phyloP scores from a whole-genome alignment of 2,329 filamentous ascomycete genomes.

The Paramyrothecium roridum region DNA sequence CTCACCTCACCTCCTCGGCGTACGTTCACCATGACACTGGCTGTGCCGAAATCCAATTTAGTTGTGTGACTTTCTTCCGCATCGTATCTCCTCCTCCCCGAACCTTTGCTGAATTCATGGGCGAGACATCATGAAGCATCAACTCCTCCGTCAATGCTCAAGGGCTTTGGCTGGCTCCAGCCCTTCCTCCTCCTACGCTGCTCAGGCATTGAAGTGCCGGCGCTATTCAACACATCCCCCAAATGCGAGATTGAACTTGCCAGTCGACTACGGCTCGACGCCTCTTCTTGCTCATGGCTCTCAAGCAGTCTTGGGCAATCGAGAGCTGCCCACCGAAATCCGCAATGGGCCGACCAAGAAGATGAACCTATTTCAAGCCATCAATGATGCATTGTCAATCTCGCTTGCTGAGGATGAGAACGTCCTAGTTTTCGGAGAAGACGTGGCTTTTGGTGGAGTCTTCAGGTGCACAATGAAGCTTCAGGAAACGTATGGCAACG shows the following conservation, averaged over 20 bases:
- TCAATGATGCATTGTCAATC: constrained; percentile 84
- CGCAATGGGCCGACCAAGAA: constrained; percentile 72
- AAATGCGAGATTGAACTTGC: constrained; percentile 72
- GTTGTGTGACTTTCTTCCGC: constrained; percentile 4
- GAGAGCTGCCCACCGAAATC: constrained; percentile 66
- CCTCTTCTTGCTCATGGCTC: constrained; percentile 78
- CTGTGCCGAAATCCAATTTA: constrained; percentile 4
- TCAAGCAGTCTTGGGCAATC: constrained; percentile 65
- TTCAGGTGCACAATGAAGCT: constrained; percentile 93
- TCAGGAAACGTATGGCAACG: constrained; percentile 79
- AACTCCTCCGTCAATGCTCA: constrained; percentile 24
- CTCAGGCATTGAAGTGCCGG: constrained; percentile 14
- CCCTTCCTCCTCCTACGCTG: constrained; percentile 6
- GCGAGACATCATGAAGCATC: constrained; percentile 26
- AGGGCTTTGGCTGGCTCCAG: constrained; percentile 18
- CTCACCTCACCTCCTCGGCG: constrained; percentile 16
- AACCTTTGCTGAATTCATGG: constrained; percentile 3
- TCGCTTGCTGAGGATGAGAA: constrained; percentile 81
- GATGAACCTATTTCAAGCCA: constrained; percentile 90
- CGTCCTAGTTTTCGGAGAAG: constrained; percentile 91
- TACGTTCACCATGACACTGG: constrained; percentile 3
- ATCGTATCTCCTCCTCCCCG: constrained; percentile 6
- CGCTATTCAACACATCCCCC: constrained; percentile 56
- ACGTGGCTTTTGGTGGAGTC: constrained; percentile 94
- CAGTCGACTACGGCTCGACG: constrained; percentile 82